phyloP scores from a whole-genome alignment of 495 filamentous ascomycete species.

The Rhypophila decipiens region DNA sequence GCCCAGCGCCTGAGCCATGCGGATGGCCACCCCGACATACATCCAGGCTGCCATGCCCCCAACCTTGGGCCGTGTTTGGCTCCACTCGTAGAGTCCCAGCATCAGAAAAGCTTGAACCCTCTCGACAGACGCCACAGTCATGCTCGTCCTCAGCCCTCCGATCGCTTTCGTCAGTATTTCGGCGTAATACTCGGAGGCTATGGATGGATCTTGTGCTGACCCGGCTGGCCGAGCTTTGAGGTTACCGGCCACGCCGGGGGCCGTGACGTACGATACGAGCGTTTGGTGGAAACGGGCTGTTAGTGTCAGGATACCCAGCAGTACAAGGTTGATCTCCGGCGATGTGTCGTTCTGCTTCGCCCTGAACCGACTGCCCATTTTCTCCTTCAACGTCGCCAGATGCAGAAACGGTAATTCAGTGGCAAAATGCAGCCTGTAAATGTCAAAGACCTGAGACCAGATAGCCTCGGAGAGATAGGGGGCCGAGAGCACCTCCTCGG shows the following conservation, averaged over 20 bases:
- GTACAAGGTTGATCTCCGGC: constrained; percentile 52
- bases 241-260: constrained; percentile 24
- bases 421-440: constrained; percentile 77
- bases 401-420: constrained; percentile 80
- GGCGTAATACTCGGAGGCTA: constrained; percentile 75
- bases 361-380: constrained; percentile 33
- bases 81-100: constrained; percentile 82
- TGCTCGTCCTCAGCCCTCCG: constrained; percentile 48
- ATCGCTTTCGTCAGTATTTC: constrained; percentile 61
- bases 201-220: constrained; percentile 47
- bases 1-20: constrained; percentile 64
- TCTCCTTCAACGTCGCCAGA: constrained; percentile 64
- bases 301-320: constrained; percentile 71
- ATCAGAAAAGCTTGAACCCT: constrained; percentile 73
- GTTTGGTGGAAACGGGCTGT: constrained; percentile 72
- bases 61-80: constrained; percentile 50
- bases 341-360: constrained; percentile 39
- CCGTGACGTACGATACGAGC: constrained; percentile 57
- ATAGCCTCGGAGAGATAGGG: constrained; percentile 58
- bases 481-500: constrained; percentile 45
- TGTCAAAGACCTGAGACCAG: constrained; percentile 67
- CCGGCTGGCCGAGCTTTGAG: constrained; percentile 27
- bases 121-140: constrained; percentile 56
- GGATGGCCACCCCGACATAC: constrained; percentile 70
- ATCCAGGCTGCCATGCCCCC: constrained; percentile 72